Evolutionary conservation across 2,329 filamentous ascomycete genomes (phyloP).

Genomic region (Exophiala phaeomuriformis): DNA sequence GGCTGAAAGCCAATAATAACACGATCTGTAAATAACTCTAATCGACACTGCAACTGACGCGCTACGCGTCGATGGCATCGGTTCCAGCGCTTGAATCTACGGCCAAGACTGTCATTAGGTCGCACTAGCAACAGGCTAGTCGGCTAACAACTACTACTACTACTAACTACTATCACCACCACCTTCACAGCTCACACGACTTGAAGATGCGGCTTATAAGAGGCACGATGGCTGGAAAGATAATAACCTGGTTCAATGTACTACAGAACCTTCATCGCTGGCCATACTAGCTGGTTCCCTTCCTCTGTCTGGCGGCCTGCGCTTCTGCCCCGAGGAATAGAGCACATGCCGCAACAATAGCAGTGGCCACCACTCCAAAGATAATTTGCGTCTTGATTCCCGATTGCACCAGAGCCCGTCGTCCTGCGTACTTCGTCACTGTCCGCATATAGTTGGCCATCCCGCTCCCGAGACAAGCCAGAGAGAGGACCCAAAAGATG

Average conservation of each 20-base stretch:
- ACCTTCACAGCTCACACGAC: no score
- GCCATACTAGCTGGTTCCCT: neutral
- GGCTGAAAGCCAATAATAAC: neutral
- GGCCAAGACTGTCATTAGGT: no score
- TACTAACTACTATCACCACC: no score
- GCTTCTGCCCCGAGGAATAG: slow-evolving; percentile 38
- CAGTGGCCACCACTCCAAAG: slow-evolving; percentile 38
- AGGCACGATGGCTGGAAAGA: neutral
- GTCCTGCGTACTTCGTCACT: slow-evolving; percentile 72
- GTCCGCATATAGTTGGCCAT: slow-evolving; percentile 79
- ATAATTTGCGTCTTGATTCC: slow-evolving; percentile 89
- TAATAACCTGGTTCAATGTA: neutral
- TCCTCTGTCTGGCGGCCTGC: slow-evolving; percentile 12
- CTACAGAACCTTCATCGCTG: neutral
- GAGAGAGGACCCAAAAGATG: slow-evolving; percentile 76
- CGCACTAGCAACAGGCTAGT: no score
- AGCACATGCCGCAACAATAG: slow-evolving; percentile 41
- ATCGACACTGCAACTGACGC: neutral
- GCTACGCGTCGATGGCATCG: no score
- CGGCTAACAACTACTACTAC: no score
- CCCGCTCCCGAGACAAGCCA: slow-evolving; percentile 69
- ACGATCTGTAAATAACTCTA: neutral
- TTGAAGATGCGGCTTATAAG: no score
- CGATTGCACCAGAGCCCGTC: slow-evolving; percentile 77
- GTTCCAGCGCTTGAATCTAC: no score